Evolutionary conservation across 2,329 filamentous ascomycete genomes (phyloP).

Genomic region (Sarocladiaceae sp.): DNA sequence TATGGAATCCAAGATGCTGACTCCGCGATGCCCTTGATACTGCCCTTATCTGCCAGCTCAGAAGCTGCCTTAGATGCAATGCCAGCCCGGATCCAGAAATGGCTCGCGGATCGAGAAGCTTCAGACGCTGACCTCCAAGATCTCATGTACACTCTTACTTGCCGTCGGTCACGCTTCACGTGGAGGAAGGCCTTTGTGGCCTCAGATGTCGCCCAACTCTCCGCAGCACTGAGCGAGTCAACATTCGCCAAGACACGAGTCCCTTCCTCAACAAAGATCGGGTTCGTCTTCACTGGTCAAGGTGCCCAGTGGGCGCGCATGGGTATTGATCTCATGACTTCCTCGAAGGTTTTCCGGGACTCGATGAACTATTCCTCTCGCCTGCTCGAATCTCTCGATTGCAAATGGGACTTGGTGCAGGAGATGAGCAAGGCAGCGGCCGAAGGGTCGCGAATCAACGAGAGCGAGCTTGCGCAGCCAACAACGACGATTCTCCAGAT

Average conservation of each 20-base stretch:
- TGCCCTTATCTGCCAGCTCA: not conserved
- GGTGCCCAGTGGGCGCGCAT: slow-evolving; percentile 36
- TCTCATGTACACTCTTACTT: slow-evolving; percentile 36
- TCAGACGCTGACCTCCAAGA: not conserved
- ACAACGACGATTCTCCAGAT: slow-evolving; percentile 41
- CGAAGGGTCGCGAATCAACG: slow-evolving; percentile 22
- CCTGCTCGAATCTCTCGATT: slow-evolving; percentile 25
- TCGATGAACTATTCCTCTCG: slow-evolving; percentile 28
- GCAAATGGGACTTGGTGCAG: slow-evolving; percentile 12
- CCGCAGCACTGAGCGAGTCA: slow-evolving; percentile 19
- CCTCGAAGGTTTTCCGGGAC: slow-evolving; percentile 33
- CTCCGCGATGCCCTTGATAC: not conserved
- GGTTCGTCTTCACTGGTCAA: slow-evolving; percentile 38
- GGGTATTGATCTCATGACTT: slow-evolving; percentile 31
- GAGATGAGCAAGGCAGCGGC: slow-evolving; percentile 2
- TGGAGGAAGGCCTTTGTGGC: slow-evolving; percentile 36
- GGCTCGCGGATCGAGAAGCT: not conserved
- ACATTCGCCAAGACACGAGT: slow-evolving; percentile 18
- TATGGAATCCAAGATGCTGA: slow-evolving; percentile 18
- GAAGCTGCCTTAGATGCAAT: not conserved
- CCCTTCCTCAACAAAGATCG: slow-evolving; percentile 24
- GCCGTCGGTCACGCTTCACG: slow-evolving; percentile 36
- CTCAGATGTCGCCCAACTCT: slow-evolving; percentile 25
- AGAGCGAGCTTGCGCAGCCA: slow-evolving; percentile 38
- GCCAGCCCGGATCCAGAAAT: not conserved